These are phyloP conservation scores for Porosira glacialis DNA, from an alignment of 352 stramenopile genomes.

Conservation along the genomic window DNA sequence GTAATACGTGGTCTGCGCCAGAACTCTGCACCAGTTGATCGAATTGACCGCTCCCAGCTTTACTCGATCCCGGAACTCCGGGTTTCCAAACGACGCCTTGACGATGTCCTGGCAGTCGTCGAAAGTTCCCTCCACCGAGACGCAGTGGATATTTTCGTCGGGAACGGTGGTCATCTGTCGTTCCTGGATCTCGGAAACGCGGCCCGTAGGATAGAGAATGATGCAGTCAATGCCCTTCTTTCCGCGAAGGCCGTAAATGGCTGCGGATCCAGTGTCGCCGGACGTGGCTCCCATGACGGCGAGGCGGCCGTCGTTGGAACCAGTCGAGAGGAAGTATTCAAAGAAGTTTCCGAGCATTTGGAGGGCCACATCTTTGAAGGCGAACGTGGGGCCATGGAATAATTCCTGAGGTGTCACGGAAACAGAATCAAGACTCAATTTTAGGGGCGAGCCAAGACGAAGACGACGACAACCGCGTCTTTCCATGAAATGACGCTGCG, in stretches of 20 bases:
- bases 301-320: conserved; percentile 84
- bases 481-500: too few relatives aligned
- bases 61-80: conserved; percentile 87
- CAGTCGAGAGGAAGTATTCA: conserved; percentile 94
- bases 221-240: conserved; percentile 96
- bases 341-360: conserved; percentile 99
- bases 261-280: conserved; percentile 95
- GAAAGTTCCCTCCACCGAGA: conserved; percentile 93
- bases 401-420: conserved; percentile 91
- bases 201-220: conserved; percentile 95
- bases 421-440: too few relatives aligned
- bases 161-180: conserved; percentile 97
- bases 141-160: conserved; percentile 97
- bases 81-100: conserved; percentile 95
- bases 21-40: conserved; percentile 99
- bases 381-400: conserved; percentile 98
- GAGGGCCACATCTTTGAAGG: conserved; percentile 99
- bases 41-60: conserved; percentile 97
- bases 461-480: too few relatives aligned
- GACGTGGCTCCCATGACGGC: conserved; percentile 97
- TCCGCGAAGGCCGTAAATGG: conserved; percentile 95
- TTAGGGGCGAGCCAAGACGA: too few relatives aligned
- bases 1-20: conserved; percentile 99
- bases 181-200: conserved; percentile 96
- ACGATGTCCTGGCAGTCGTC: conserved; percentile 99